These are phyloP conservation scores for Rhododendron mucronatum DNA, from an alignment of 148 eudicot species.

Conservation along the genomic window DNA sequence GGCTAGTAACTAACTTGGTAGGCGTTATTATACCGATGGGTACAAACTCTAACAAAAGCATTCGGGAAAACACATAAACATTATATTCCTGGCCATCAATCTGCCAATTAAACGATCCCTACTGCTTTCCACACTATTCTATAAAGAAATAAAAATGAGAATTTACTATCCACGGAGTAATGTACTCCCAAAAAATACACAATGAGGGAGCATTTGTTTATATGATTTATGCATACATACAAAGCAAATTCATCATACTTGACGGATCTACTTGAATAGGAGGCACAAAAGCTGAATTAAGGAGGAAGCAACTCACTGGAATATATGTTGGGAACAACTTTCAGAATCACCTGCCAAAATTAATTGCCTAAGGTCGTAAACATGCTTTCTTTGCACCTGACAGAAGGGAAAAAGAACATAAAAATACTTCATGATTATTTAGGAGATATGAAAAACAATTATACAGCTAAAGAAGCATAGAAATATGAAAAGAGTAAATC, in stretches of 20 bases:
- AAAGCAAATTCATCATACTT: neutral
- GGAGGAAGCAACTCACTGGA: slow-evolving; percentile 55
- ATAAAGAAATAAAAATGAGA: neutral
- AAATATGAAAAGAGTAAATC: neutral
- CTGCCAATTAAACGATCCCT: neutral
- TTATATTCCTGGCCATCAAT: neutral
- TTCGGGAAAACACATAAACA: neutral
- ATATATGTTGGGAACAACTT: slow-evolving; percentile 71
- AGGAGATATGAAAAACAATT: neutral
- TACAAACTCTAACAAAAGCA: neutral
- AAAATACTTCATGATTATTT: neutral
- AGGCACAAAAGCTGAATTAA: neutral
- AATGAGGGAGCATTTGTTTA: neutral
- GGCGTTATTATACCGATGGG: neutral
- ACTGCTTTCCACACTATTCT: neutral
- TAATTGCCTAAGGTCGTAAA: slow-evolving; percentile 82
- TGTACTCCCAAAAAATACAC: neutral
- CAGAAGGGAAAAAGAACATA: neutral
- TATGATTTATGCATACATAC: neutral
- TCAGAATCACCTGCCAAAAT: slow-evolving; percentile 81
- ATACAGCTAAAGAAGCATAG: neutral
- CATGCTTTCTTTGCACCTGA: slow-evolving; percentile 97
- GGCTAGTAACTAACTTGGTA: neutral
- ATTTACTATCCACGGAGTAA: neutral
- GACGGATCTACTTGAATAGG: neutral